Base-by-base conservation (phyloP, 2,329 filamentous ascomycete species). In the Chaetomiaceae sp. region DNA sequence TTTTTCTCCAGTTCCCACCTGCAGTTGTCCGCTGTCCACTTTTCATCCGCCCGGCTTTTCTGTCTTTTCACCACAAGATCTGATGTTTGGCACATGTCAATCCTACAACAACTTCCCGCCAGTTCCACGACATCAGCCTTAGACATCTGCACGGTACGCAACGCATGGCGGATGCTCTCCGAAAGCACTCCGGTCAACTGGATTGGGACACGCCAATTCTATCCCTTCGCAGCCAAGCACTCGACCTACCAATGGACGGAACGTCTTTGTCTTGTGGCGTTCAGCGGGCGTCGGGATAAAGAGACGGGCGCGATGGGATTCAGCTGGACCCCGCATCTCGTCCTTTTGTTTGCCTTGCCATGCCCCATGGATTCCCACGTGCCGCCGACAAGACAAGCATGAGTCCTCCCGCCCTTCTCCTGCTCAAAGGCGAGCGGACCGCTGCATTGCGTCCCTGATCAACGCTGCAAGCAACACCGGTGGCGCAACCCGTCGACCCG, bases 221-320 rank as follows among this genome's bases (percentile, higher is more conserved):
- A 33, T 50, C 47, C 38, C 22, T 37, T n/a, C 20, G 22, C 4
- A 29, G 47, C 33, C 47, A 50, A 50, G 38, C 27, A 9, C 22
- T 25, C 4, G 6, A 2, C 36, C 29, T 14, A 4, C 31, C 47
- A 42, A 50, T 43, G 11, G n/a, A 15, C 11, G 34, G n/a, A 20
- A 37, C 4, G 12, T 36, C 38, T 50, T 50, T 50, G 47, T 50
- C 29, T 36, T 15, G 29, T 31, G 29, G 37, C 45, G 22, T n/a
- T 22, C 15, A 29, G 22, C 22, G 19, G 14, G 33, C 27, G 19
- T 22, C n/a, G 38, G 17, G 31, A 50, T 25, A 36, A 50, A 43
- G 39, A 37, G 6, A 20, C 19, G 11, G 27, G 5, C 14, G 20
- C 15, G 27, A 25, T 23, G 12, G n/a, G 2, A 42, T n/a, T 40